phyloP scores from a whole-genome alignment of 1,139 yeast species.

The Scheffersomyces quercinus region DNA sequence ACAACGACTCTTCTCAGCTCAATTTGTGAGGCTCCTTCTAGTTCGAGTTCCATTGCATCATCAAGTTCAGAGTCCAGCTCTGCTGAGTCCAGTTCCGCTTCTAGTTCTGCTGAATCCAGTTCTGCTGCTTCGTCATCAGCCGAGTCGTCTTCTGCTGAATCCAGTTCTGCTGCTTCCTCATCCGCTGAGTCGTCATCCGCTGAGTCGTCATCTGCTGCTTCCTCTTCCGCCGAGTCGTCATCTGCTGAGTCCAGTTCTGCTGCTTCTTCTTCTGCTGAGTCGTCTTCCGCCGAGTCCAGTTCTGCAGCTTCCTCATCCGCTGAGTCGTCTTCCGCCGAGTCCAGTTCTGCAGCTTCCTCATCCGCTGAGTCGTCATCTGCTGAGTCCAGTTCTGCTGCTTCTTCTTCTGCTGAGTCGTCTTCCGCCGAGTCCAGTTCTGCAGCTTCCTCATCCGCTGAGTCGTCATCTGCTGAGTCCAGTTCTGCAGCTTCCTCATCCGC shows the following conservation, averaged over 20 bases:
- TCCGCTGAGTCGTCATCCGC: not conserved
- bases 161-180: constrained; percentile 1
- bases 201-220: constrained; percentile 1
- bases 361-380: no score
- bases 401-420: no score
- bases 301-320: no score
- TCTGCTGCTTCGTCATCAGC: constrained; percentile 10
- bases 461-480: no score
- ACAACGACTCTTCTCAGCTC: constrained; percentile 6
- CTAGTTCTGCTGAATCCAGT: constrained; percentile 7
- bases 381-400: no score
- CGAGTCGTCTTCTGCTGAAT: constrained; percentile 4
- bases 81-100: constrained; percentile 14
- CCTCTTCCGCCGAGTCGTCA: constrained; percentile 1
- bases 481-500: no score
- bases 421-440: no score
- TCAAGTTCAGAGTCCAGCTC: constrained; percentile 15
- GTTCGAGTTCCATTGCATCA: not conserved
- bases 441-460: no score
- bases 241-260: constrained; percentile 1
- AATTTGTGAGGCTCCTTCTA: constrained; percentile 4
- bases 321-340: no score
- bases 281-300: no score
- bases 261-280: not conserved
- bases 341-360: no score